phyloP scores from a whole-genome alignment of 2,329 filamentous ascomycete genomes.

The Colletotrichum scovillei region DNA sequence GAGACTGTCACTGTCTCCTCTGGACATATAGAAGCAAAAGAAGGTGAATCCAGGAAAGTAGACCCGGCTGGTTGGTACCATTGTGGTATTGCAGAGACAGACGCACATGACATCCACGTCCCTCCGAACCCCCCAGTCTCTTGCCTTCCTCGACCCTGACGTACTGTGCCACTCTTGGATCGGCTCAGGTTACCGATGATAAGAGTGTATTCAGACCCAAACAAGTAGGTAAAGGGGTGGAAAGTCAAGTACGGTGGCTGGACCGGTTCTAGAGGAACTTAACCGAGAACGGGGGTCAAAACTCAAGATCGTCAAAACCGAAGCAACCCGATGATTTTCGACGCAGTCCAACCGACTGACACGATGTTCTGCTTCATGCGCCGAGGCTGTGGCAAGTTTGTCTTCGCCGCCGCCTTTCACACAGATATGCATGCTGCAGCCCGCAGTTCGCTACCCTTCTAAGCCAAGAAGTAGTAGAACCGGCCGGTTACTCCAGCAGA shows the following conservation, averaged over 20 bases:
- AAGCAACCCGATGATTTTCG: not conserved
- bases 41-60: not conserved
- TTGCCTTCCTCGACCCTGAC: not conserved
- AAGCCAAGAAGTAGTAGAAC: not conserved
- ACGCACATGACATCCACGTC: not conserved
- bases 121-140: not conserved
- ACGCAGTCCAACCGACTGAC: not conserved
- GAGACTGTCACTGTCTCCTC: not conserved
- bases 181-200: not conserved
- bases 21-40: not conserved
- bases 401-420: not conserved
- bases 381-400: not conserved
- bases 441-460: not conserved
- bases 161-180: not conserved
- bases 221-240: not conserved
- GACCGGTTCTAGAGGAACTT: not conserved
- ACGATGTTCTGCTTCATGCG: not conserved
- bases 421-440: not conserved
- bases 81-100: not conserved
- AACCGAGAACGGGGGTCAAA: not conserved
- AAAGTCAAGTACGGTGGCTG: not conserved
- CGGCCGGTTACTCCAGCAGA: slow-evolving; percentile 2
- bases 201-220: not conserved
- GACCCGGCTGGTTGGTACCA: not conserved
- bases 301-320: not conserved